Evolutionary conservation across 306 rosid species (phyloP), one percentile per base, ranked within the genome.

Genomic region (Sophora flavescens): DNA sequence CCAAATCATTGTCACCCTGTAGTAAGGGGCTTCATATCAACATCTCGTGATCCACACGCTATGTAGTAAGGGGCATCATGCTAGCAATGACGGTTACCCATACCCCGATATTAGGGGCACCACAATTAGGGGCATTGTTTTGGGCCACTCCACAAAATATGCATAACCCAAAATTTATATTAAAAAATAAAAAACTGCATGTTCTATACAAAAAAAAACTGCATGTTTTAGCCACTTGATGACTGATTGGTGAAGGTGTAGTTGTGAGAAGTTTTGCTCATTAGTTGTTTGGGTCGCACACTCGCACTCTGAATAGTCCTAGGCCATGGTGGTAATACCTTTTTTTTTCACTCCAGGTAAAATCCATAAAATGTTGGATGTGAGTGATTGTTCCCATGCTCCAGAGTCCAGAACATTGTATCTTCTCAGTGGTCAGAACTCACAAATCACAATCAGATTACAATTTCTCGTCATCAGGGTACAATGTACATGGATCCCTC

Each of bases 371-470:
- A 13, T n/a, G 47, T 63, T 45, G 48, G 53, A 64, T 38, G 57
- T 61, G 50, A 68, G 14, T 8, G 10, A 1, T 45, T 68, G 52
- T 30, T 81, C 42, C 33, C 41, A 58, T 41, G 54, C 35, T 53
- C 54, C 51, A 70, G 5, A 61, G 39, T 53, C 54, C 51, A 70
- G 5, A 61, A 52, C 42, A 51, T 61, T 26, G 36, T 54, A 26
- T 63, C 44, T 70, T 78, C 69, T 39, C 61, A 33, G 45, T n/a
- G 39, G 15, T 28, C 48, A 48, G 54, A 48, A 13, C 9, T 58
- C 71, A 72, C 39, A 73, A 60, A 30, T 48, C 60, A 48, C 67
- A 70, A 69, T 48, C 28, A 36, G 22, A 26, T 38, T 16, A n/a
- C 33, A 35, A 53, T n/a, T 47, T 26, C 48, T 60, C 4, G 0